Percentiles rank a stretch among this genome's conserved stretches.
Evolutionary conservation across 352 stramenopile species (phyloP).

Genomic region (Phytophthora pisi): DNA sequence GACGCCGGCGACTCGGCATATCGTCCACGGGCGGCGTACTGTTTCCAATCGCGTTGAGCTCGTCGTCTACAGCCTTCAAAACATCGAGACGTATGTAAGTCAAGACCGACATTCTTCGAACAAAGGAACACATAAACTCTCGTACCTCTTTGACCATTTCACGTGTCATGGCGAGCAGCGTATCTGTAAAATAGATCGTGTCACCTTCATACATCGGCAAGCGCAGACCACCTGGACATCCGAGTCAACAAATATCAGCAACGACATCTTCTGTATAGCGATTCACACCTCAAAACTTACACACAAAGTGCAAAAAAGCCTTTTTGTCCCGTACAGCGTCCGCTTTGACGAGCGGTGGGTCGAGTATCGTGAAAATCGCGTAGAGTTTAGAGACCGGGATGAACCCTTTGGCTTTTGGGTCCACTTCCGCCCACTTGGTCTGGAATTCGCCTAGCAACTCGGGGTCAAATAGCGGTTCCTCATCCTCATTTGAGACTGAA

Average conservation of each 20-base stretch:
- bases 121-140: no score
- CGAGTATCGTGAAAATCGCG: slow-evolving; percentile 71
- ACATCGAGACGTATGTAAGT: no score
- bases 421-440: slow-evolving; percentile 85
- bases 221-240: slow-evolving; percentile 47
- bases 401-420: slow-evolving; percentile 86
- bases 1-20: slow-evolving; percentile 24
- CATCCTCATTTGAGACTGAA: slow-evolving; percentile 78
- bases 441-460: slow-evolving; percentile 90
- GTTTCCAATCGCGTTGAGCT: slow-evolving; percentile 23
- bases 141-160: slow-evolving; percentile 80
- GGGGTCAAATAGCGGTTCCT: slow-evolving; percentile 86
- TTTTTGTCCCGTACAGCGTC: slow-evolving; percentile 38
- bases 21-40: slow-evolving; percentile 30
- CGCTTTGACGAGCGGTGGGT: slow-evolving; percentile 71
- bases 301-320: slow-evolving; percentile 49
- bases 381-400: slow-evolving; percentile 76
- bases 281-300: slow-evolving; percentile 35
- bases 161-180: slow-evolving; percentile 74
- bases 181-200: slow-evolving; percentile 84
- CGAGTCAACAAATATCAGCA: slow-evolving; percentile 10
- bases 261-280: background rate
- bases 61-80: slow-evolving; percentile 32
- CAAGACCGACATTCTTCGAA: no score
- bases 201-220: slow-evolving; percentile 85